Percentiles rank a stretch among this genome's conserved stretches.
Conservation (phyloP, 1,284 basidiomycete genomes). For the Sporisorium sorghi region DNA sequence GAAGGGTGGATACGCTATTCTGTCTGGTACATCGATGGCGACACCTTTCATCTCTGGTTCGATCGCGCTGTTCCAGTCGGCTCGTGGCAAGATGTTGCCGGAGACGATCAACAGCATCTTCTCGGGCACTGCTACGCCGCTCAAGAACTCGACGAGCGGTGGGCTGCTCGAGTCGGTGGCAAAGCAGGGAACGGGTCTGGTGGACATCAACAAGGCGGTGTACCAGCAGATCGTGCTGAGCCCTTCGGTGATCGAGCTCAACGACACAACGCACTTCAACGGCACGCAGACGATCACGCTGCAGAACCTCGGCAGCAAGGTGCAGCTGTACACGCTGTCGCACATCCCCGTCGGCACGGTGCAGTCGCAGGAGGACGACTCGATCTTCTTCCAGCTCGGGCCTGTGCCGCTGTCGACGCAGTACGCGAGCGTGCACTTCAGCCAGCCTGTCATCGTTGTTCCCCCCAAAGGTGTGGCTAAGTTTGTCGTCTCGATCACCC, state of each 20-base stretch:
- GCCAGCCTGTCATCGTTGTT: constrained; percentile 68
- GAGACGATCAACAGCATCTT: constrained; percentile 72
- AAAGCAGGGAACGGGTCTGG: constrained; percentile 77
- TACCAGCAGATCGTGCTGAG: constrained; percentile 73
- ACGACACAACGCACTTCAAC: constrained; percentile 75
- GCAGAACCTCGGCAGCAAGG: constrained; percentile 55
- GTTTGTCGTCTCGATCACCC: constrained; percentile 69
- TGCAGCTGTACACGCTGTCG: constrained; percentile 52
- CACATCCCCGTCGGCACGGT: constrained; percentile 69
- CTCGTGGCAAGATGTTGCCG: constrained; percentile 71
- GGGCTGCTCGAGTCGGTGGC: constrained; percentile 75
- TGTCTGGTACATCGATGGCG: constrained; percentile 71
- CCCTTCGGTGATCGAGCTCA: constrained; percentile 76
- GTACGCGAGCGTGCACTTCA: constrained; percentile 72
- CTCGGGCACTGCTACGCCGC: constrained; percentile 74
- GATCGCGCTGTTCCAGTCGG: constrained; percentile 75
- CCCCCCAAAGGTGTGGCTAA: constrained; percentile 66
- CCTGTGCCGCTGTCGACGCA: constrained; percentile 73
- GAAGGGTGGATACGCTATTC: constrained; percentile 71
- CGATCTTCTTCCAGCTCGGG: constrained; percentile 66
- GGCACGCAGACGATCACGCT: constrained; percentile 54
- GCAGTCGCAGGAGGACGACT: constrained; percentile 49
- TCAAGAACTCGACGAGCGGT: constrained; percentile 73
- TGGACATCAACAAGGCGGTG: constrained; percentile 77
- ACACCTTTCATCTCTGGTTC: constrained; percentile 75